Percentiles rank a stretch among this genome's conserved stretches.
Evolutionary conservation across 2,329 filamentous ascomycete species (phyloP).

Genomic region (Neonectria coccinea): DNA sequence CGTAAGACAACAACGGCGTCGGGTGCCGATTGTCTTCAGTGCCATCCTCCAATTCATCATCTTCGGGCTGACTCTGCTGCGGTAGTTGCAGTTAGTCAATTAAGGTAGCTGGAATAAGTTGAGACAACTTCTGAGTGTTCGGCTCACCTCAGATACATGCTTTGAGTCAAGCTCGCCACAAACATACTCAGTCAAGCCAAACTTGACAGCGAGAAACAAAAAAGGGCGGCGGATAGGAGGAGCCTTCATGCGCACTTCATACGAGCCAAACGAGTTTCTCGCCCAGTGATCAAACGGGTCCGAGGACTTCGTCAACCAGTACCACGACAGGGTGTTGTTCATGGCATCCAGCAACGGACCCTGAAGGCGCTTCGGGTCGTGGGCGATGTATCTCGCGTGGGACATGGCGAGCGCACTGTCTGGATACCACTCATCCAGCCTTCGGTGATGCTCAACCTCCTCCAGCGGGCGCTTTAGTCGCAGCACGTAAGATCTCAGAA

Average conservation of each 20-base stretch:
- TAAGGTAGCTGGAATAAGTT: not conserved
- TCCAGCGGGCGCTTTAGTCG: slow-evolving; percentile 50
- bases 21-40: slow-evolving; percentile 16
- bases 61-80: not conserved
- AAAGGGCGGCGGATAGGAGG: slow-evolving; percentile 48
- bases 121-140: not conserved
- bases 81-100: not conserved
- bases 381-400: slow-evolving; percentile 47
- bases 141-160: not conserved
- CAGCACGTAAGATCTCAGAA: slow-evolving; percentile 50
- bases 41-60: not conserved
- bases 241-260: slow-evolving; percentile 48
- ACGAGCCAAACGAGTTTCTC: slow-evolving; percentile 47
- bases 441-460: slow-evolving; percentile 51
- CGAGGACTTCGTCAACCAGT: slow-evolving; percentile 45
- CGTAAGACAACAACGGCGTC: slow-evolving; percentile 49
- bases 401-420: slow-evolving; percentile 53
- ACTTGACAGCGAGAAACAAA: slow-evolving; percentile 49
- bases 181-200: slow-evolving; percentile 48
- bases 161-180: slow-evolving; percentile 35
- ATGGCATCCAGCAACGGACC: slow-evolving; percentile 37
- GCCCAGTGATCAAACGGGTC: slow-evolving; percentile 51
- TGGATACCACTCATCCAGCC: slow-evolving; percentile 55
- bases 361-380: slow-evolving; percentile 34
- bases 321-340: slow-evolving; percentile 46